These are phyloP conservation scores for Jamesozyma piceae DNA, from an alignment of 805 yeast species.

Conservation along the genomic window DNA sequence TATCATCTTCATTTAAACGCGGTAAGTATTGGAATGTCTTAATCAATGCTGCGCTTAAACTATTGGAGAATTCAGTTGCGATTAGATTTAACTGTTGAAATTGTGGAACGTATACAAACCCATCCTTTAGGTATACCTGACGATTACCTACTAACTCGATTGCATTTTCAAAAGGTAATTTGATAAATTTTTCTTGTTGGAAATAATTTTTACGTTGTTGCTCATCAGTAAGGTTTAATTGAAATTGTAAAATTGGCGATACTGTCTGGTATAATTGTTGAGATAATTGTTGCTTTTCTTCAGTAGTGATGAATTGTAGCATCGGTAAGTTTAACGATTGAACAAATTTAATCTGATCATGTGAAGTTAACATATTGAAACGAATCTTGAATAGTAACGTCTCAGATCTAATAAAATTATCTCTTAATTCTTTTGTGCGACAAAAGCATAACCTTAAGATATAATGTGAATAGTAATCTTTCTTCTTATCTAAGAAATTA, in stretches of 20 bases:
- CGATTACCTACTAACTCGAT: constrained; percentile 69
- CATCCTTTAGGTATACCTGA: constrained; percentile 54
- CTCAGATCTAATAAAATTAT: constrained; percentile 72
- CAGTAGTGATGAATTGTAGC: constrained; percentile 48
- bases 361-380: constrained; percentile 49
- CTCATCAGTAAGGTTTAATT: constrained; percentile 38
- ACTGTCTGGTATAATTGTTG: constrained; percentile 49
- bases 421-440: constrained; percentile 72
- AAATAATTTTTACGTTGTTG: constrained; percentile 36
- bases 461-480: constrained; percentile 88
- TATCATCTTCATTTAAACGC: constrained; percentile 81
- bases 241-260: constrained; percentile 31
- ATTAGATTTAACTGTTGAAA: constrained; percentile 66
- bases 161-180: constrained; percentile 81
- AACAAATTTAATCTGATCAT: constrained; percentile 68
- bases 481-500: constrained; percentile 55
- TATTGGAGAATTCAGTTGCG: constrained; percentile 53
- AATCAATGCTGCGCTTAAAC: constrained; percentile 43
- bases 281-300: constrained; percentile 47
- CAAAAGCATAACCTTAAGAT: constrained; percentile 85
- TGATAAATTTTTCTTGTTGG: constrained; percentile 59
- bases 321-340: constrained; percentile 56
- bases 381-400: constrained; percentile 64
- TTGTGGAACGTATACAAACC: constrained; percentile 79
- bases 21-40: constrained; percentile 72